Percentiles rank a stretch among this genome's conserved stretches.
phyloP scores from a whole-genome alignment of 2,329 filamentous ascomycete genomes.

The Hirsutella minnesotensis region DNA sequence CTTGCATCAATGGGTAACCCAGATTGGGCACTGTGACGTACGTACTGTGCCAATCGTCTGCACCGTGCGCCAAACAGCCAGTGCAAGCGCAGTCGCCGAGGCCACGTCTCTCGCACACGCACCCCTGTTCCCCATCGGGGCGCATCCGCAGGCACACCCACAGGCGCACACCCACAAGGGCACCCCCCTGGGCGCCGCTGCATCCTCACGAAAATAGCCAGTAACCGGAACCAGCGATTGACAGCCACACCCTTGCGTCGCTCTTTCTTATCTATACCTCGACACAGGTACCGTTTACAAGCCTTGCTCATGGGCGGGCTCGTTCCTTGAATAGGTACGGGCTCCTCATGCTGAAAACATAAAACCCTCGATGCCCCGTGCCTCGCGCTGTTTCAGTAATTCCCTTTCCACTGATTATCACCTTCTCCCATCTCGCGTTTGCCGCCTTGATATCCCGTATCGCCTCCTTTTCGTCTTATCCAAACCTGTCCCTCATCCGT shows the following conservation, averaged over 20 bases:
- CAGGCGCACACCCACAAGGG: not conserved
- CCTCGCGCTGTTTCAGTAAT: not conserved
- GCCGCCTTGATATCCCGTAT: not conserved
- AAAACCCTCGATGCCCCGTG: constrained; percentile 11
- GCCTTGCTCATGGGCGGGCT: not conserved
- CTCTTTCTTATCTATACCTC: constrained; percentile 5
- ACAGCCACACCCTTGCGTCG: constrained; percentile 2
- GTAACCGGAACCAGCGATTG: constrained; percentile 4
- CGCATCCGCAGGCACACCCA: too few relatives aligned
- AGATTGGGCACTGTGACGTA: too few relatives aligned
- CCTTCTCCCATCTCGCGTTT: not conserved
- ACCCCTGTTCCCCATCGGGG: too few relatives aligned
- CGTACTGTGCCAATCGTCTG: too few relatives aligned
- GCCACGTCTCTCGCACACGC: too few relatives aligned
- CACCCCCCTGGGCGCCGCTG: not conserved
- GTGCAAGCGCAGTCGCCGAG: too few relatives aligned
- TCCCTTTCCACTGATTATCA: constrained; percentile 1
- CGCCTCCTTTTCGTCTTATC: not conserved
- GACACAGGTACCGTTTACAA: constrained; percentile 1
- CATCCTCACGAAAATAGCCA: not conserved
- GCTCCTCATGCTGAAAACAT: constrained; percentile 6
- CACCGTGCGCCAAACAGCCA: too few relatives aligned
- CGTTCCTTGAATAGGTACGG: constrained; percentile 1
- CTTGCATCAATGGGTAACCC: too few relatives aligned
- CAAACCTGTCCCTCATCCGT: too few relatives aligned